Evolutionary conservation across 2,329 filamentous ascomycete species (phyloP), one percentile per base, ranked within the genome.

Genomic region (Aspergillus spinulosporus): DNA sequence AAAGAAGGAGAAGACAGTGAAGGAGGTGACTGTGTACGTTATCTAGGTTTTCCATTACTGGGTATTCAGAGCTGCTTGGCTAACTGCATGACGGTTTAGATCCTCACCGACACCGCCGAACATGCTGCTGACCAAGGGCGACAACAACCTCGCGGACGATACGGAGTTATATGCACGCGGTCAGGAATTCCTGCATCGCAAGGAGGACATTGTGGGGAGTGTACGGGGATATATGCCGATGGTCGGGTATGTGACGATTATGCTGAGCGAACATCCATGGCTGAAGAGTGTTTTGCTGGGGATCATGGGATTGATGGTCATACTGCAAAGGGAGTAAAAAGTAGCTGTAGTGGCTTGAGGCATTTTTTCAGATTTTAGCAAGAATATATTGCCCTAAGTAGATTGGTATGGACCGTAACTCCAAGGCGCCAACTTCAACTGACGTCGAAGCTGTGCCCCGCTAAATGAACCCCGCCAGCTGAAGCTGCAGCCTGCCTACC

Each of bases 261-360:
- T 97, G 74, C 80, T 99, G 60, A 94, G 90, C 61, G 94, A 99
- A 74, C 88, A 99, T 72, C 94, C 94, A 4, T 97, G 93, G 93
- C 74, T 97, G 66, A 99, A 99, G 84, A 95, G 90, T 43, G 93
- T 87, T 28, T 90, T 97, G 87, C 75, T 99, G 68, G 93, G 90
- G 1, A 83, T 97, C 49, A 99, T 99, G 94, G 94, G 93, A 1
- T 73, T 97, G 66, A 86, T 96, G 77, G 94, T 97, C 28, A 88
- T 99, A 47, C 73, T 99, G 66, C 94, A 99, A 74, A 80, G 92
- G 68, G 94, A 99, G 68, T 57, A 54, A 48, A 54, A 48, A 43
- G 15, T 43, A 43, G 40, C n/a, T 21, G 11, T 48, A 34, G 8
- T n/a, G 36, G 36, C 11, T 12, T 5, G 36, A 39, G 36, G 5